These are phyloP conservation scores for Petrea volubilis DNA, from an alignment of 257 asterid genomes.

Conservation along the genomic window DNA sequence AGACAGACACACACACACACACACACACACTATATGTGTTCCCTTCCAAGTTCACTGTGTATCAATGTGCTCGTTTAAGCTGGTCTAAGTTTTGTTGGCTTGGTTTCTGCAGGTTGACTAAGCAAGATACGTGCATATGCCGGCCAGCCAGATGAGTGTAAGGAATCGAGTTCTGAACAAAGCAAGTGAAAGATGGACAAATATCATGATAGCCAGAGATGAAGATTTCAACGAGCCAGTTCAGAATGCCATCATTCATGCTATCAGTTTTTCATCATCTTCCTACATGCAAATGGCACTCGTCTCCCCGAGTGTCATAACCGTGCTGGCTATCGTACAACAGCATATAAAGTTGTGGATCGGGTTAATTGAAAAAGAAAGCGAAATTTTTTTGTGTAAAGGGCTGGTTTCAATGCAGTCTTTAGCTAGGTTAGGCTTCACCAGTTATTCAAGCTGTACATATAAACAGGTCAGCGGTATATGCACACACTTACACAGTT, in stretches of 20 bases:
- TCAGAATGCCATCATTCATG: neutral
- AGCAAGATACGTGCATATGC: neutral
- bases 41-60: no score
- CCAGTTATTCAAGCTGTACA: no score
- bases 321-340: neutral
- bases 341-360: neutral
- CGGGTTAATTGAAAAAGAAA: neutral
- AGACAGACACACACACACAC: no score
- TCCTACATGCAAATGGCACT: neutral
- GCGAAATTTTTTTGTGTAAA: neutral
- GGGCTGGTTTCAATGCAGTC: neutral
- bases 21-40: no score
- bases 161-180: neutral
- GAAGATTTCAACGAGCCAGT: no score
- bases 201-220: no score
- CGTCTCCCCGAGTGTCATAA: neutral
- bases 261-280: neutral
- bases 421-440: neutral
- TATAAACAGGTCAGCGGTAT: no score
- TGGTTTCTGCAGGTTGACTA: neutral
- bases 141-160: neutral
- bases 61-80: no score
- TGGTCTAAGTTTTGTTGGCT: neutral
- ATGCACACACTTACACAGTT: no score
- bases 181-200: neutral